A percentile compares a stretch with the other conserved stretches of the same genome.
Conservation (phyloP, 2,329 filamentous ascomycete species). For the Fusarium fracticaudum region DNA sequence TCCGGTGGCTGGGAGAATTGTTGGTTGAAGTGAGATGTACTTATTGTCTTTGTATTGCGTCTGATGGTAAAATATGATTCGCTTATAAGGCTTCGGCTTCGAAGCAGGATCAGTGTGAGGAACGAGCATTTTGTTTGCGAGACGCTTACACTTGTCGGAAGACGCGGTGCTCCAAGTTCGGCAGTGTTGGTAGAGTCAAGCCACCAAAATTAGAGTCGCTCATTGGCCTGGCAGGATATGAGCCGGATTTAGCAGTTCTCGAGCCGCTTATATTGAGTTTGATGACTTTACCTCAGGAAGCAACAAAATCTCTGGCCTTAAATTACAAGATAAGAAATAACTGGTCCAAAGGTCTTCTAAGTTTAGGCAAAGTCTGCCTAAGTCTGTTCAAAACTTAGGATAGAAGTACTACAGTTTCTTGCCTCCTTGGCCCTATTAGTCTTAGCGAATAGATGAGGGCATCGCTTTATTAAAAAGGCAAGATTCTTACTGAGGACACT, state of each 20-base stretch:
- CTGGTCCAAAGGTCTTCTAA: no score
- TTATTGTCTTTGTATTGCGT: slow-evolving; percentile 53
- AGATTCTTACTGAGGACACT: background rate
- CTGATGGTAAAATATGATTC: slow-evolving; percentile 62
- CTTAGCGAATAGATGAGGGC: background rate
- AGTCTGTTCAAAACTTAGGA: no score
- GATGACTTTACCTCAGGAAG: background rate
- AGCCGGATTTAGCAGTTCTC: background rate
- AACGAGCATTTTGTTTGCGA: slow-evolving; percentile 13
- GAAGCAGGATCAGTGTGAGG: background rate
- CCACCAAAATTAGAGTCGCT: background rate
- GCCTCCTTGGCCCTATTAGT: background rate
- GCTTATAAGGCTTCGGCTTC: slow-evolving; percentile 25
- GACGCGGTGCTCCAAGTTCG: background rate
- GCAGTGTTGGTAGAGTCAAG: background rate
- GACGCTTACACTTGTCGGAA: background rate
- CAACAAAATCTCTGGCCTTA: no score
- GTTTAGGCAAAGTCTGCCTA: background rate
- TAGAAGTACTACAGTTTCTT: background rate
- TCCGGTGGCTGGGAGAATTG: slow-evolving; percentile 53
- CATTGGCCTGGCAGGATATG: background rate
- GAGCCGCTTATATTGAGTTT: background rate
- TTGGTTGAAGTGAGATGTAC: slow-evolving; percentile 61
- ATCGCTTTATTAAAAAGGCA: no score
- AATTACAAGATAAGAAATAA: no score